Conservation (phyloP, 148 eudicot genomes). For the Chenopodium album region DNA sequence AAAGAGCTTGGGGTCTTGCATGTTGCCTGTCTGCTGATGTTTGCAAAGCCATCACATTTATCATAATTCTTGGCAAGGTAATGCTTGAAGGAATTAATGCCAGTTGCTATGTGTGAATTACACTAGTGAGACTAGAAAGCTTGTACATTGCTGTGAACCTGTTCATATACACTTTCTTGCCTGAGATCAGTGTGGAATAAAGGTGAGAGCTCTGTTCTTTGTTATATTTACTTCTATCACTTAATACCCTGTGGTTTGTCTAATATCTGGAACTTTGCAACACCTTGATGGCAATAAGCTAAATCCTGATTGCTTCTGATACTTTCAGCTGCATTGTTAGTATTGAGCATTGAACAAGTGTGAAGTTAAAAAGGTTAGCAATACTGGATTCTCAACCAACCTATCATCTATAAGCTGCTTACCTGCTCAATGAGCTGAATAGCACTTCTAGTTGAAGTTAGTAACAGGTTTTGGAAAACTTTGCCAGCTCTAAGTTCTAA, state of each 20-base stretch:
- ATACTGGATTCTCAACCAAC: not conserved
- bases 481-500: not conserved
- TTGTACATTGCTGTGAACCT: not conserved
- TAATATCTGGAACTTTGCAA: not conserved
- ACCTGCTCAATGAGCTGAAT: not conserved
- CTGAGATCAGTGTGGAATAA: not conserved
- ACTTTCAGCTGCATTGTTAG: not conserved
- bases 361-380: not conserved
- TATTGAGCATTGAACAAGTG: not conserved
- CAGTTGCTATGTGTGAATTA: not conserved
- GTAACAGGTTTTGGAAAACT: not conserved
- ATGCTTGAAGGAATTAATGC: not conserved
- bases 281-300: not conserved
- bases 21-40: constrained; percentile 4
- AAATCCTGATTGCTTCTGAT: not conserved
- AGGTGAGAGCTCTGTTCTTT: constrained; percentile 12
- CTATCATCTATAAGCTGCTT: not conserved
- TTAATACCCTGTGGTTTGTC: not conserved
- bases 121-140: not conserved
- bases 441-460: not conserved
- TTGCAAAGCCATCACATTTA: not conserved
- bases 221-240: not conserved
- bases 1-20: not conserved
- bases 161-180: no score
- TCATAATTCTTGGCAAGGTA: not conserved